A percentile compares a stretch with the other conserved stretches of the same genome.
phyloP scores from a whole-genome alignment of 495 filamentous ascomycete species.

The Tuber microsphaerosporum region DNA sequence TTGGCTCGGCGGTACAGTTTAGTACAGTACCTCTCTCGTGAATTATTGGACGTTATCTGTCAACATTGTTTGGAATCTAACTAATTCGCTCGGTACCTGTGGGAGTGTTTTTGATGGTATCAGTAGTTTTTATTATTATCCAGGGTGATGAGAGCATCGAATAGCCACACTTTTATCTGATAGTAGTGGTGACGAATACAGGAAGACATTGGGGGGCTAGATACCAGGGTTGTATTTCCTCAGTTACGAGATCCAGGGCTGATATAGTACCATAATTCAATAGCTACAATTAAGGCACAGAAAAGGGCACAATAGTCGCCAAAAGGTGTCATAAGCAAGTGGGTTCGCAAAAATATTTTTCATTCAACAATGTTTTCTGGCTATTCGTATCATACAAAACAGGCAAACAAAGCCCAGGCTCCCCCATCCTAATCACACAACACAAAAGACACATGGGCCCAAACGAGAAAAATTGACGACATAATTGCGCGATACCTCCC shows the following conservation, averaged over 20 bases:
- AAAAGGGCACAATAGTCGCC: not conserved
- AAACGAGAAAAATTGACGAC: conserved; percentile 19
- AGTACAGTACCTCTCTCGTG: not conserved
- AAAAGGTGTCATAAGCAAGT: not conserved
- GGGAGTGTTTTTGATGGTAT: not conserved
- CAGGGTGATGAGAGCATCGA: not conserved
- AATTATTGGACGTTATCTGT: not conserved
- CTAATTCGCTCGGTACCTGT: not conserved
- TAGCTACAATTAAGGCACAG: not conserved
- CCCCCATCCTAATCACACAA: not conserved
- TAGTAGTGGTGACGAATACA: not conserved
- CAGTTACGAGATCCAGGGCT: not conserved
- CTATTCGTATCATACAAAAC: not conserved
- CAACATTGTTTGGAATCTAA: not conserved
- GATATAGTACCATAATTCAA: not conserved
- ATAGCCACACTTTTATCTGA: not conserved
- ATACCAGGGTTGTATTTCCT: not conserved
- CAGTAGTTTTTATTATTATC: not conserved
- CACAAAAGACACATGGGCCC: conserved; percentile 7
- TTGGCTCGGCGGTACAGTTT: not conserved
- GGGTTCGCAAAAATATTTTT: not conserved
- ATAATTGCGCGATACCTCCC: conserved; percentile 23
- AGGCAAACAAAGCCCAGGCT: not conserved
- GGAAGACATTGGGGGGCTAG: not conserved
- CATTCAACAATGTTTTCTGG: not conserved